Base-by-base conservation (phyloP, 805 yeast genomes). In the Wilhelminamyces savonicus region DNA sequence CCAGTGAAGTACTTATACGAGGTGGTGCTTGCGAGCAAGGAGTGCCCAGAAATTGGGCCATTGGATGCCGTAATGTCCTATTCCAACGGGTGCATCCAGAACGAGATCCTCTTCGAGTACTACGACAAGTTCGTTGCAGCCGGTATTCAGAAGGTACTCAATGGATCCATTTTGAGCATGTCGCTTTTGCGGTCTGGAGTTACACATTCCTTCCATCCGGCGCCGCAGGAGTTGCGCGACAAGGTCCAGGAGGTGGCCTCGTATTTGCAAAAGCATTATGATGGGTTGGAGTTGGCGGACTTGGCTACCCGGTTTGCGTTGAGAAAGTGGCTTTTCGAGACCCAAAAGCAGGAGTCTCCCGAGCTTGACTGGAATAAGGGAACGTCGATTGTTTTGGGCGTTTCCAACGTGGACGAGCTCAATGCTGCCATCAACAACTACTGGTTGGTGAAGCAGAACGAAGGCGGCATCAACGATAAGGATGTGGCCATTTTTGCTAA, bases 141-240 rank as follows among this genome's bases (percentile, higher is more conserved):
- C 6, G 71, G 74, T 4, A 63, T 87, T 18, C 63, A 68, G 34
- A 53, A 66, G 37, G 53, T 88, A n/a, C 56, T 78, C 49, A 85
- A 83, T 50, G 96, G 90, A 3, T 82, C 95, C 1, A 87, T 92
- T 22, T 62, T 90, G 36, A 76, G 88, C 32, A 88, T 88, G 97
- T 83, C 95, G 4, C 54, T 88, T 33, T 62, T 88, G 33, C 69
- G 94, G 35, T 70, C 81, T 0, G 77, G 68, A 15, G 61, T 67
- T 20, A 80, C 95, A 0, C 80, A 72, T 39, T 46, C 66, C 1
- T 90, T 87, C 68, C 97, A 88, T 47, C 97, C 96, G 0, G 92
- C 85, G 3, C 59, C 78, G 0, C 43, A 53, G 11, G 71, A 52
- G n/a, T 60, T 88, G 37, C 76, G 70, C 38, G 57, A 60, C 2